phyloP scores from a whole-genome alignment of 495 filamentous ascomycete species.

The Talaromyces proteolyticus region DNA sequence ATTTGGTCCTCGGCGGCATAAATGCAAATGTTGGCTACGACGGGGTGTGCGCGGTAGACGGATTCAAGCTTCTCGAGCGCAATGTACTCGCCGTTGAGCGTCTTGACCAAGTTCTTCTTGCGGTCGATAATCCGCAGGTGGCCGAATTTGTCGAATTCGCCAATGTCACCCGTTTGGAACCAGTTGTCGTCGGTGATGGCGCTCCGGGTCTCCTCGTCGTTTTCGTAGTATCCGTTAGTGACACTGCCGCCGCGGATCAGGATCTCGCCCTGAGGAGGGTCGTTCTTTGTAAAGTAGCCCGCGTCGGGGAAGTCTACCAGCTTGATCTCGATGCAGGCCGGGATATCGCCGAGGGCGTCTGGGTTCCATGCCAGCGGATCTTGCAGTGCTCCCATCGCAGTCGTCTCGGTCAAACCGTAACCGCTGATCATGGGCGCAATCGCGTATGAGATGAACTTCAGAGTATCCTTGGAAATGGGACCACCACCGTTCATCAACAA shows the following conservation, averaged over 20 bases:
- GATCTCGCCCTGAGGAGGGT: slow-evolving; percentile 90
- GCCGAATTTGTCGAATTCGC: slow-evolving; percentile 78
- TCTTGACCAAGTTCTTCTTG: slow-evolving; percentile 99
- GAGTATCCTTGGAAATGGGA: slow-evolving; percentile 79
- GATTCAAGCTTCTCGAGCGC: slow-evolving; percentile 98
- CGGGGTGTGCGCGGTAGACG: slow-evolving; percentile 75
- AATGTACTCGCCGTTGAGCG: slow-evolving; percentile 93
- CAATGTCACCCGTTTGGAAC: slow-evolving; percentile 96
- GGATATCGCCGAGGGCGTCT: slow-evolving; percentile 71
- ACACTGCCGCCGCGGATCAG: slow-evolving; percentile 83
- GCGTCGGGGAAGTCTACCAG: slow-evolving; percentile 94
- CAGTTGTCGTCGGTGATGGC: slow-evolving; percentile 73
- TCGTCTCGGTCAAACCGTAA: slow-evolving; percentile 95
- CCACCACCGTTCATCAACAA: slow-evolving; percentile 85
- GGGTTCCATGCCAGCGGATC: slow-evolving; percentile 88
- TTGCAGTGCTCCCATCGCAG: slow-evolving; percentile 88
- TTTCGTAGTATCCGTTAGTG: slow-evolving; percentile 68
- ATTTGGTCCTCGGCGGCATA: slow-evolving; percentile 75
- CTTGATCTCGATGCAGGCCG: slow-evolving; percentile 83
- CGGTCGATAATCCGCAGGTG: slow-evolving; percentile 88
- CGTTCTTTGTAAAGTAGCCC: slow-evolving; percentile 81
- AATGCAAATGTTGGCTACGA: slow-evolving; percentile 93
- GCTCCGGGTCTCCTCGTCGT: slow-evolving; percentile 77
- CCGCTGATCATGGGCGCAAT: slow-evolving; percentile 86
- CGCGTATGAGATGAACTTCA: slow-evolving; percentile 82